phyloP scores from a whole-genome alignment of 768 basidiomycete species.

The Neoboletus magnificus region DNA sequence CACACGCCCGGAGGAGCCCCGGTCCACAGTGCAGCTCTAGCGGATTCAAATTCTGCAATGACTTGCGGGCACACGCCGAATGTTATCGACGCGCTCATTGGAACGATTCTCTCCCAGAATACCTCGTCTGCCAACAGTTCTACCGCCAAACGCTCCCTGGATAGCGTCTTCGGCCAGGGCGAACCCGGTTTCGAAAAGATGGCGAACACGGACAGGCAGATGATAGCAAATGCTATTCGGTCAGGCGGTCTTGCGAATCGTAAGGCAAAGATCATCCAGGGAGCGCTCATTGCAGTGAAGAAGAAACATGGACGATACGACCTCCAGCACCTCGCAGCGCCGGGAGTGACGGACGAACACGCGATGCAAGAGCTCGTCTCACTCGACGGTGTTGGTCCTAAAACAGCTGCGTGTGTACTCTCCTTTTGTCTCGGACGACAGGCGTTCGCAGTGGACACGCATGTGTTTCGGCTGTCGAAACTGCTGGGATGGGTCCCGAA shows the following conservation, averaged over 20 bases:
- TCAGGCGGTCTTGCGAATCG: constrained; percentile 58
- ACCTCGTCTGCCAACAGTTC: constrained; percentile 50
- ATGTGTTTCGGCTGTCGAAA: constrained; percentile 53
- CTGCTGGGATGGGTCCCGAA: constrained; percentile 42
- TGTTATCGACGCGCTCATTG: constrained; percentile 56
- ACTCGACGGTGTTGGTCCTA: constrained; percentile 57
- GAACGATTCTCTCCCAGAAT: constrained; percentile 59
- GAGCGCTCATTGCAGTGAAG: constrained; percentile 41
- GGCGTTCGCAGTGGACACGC: constrained; percentile 64
- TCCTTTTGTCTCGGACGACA: constrained; percentile 59
- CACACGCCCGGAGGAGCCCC: constrained; percentile 35
- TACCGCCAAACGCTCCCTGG: constrained; percentile 47
- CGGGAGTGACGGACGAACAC: constrained; percentile 39
- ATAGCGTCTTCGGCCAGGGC: constrained; percentile 46
- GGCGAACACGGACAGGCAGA: constrained; percentile 38
- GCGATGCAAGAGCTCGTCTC: constrained; percentile 57
- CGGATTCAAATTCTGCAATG: constrained; percentile 37
- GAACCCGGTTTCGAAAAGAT: constrained; percentile 45
- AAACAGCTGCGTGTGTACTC: constrained; percentile 61
- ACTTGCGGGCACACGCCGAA: constrained; percentile 49
- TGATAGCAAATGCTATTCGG: constrained; percentile 49
- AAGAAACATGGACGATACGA: constrained; percentile 50
- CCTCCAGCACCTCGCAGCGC: constrained; percentile 48
- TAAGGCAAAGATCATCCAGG: constrained; percentile 55
- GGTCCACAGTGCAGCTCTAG: constrained; percentile 24